Percentiles rank a stretch among this genome's conserved stretches.
These are phyloP conservation scores for Verticillium dahliae DNA, from an alignment of 2,329 filamentous ascomycete genomes.

Conservation along the genomic window DNA sequence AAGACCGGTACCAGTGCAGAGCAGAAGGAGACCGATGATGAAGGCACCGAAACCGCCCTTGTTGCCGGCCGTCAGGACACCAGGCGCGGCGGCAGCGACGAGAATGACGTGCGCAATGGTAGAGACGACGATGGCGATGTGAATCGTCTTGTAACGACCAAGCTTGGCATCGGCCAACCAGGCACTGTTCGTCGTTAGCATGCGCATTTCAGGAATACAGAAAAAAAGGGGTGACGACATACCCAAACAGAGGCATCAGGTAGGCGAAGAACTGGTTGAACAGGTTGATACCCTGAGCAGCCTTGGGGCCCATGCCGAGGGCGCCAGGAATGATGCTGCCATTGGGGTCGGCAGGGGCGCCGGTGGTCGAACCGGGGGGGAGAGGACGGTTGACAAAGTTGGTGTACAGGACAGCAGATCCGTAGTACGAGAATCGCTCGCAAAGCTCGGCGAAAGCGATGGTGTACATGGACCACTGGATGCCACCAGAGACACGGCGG, in stretches of 20 bases:
- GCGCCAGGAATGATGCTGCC: constrained; percentile 38
- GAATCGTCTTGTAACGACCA: constrained; percentile 68
- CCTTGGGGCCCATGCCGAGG: constrained; percentile 51
- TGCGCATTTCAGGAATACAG: not conserved
- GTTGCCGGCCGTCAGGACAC: constrained; percentile 47
- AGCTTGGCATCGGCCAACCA: constrained; percentile 62
- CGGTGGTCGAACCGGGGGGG: constrained; percentile 41
- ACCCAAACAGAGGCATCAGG: constrained; percentile 51
- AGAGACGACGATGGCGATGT: constrained; percentile 59
- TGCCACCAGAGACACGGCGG: constrained; percentile 56
- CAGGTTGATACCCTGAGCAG: constrained; percentile 39
- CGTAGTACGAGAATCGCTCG: constrained; percentile 75
- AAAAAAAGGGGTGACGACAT: constrained; percentile 18
- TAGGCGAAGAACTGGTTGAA: constrained; percentile 60
- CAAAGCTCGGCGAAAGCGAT: constrained; percentile 69
- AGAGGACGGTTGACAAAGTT: constrained; percentile 56
- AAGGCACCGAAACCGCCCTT: constrained; percentile 58
- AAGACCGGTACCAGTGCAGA: constrained; percentile 64
- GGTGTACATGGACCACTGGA: constrained; percentile 61
- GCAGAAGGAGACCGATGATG: constrained; percentile 54
- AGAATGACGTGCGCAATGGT: constrained; percentile 62
- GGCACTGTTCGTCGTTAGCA: constrained; percentile 23
- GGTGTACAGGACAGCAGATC: constrained; percentile 61
- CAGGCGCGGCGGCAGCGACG: constrained; percentile 57
- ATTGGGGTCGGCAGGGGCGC: constrained; percentile 29